Conservation (phyloP, 345 rosid genomes). For the Populus davidiana region DNA sequence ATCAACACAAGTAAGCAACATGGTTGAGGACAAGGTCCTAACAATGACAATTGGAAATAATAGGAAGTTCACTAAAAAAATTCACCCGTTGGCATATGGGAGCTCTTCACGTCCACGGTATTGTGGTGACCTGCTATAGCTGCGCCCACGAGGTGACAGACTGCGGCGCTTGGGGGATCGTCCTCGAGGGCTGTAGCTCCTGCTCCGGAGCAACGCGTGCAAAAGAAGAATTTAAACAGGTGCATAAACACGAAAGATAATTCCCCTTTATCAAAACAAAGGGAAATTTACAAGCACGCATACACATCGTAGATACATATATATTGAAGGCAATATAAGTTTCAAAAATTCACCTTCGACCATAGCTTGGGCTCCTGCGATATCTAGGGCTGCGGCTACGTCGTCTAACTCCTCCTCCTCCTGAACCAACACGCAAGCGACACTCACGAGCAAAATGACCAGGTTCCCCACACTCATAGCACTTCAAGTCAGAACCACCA, state of each 20-base stretch:
- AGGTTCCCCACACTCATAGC: constrained; percentile 88
- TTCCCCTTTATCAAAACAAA: not conserved
- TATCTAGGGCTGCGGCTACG: constrained; percentile 84
- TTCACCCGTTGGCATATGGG: constrained; percentile 89
- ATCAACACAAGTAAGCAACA: not conserved
- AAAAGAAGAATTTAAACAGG: not conserved
- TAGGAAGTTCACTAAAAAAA: constrained; percentile 4
- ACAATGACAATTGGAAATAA: not conserved
- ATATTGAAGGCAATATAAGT: not conserved
- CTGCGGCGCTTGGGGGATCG: constrained; percentile 78
- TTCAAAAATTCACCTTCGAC: constrained; percentile 47
- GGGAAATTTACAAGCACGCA: not conserved
- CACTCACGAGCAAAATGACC: constrained; percentile 97
- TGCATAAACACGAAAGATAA: not conserved
- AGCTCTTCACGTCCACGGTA: constrained; percentile 76
- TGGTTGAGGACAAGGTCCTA: not conserved
- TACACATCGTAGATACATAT: not conserved
- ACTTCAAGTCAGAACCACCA: constrained; percentile 84
- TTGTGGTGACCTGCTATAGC: constrained; percentile 85
- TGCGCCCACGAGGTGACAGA: constrained; percentile 80
- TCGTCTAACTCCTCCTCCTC: constrained; percentile 40
- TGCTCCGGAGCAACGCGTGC: constrained; percentile 18
- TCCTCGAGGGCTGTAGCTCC: constrained; percentile 90
- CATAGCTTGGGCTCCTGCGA: constrained; percentile 87
- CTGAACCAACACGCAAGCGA: constrained; percentile 63